Conservation (phyloP, 1,284 basidiomycete species). For the Austroboletus niveus region DNA sequence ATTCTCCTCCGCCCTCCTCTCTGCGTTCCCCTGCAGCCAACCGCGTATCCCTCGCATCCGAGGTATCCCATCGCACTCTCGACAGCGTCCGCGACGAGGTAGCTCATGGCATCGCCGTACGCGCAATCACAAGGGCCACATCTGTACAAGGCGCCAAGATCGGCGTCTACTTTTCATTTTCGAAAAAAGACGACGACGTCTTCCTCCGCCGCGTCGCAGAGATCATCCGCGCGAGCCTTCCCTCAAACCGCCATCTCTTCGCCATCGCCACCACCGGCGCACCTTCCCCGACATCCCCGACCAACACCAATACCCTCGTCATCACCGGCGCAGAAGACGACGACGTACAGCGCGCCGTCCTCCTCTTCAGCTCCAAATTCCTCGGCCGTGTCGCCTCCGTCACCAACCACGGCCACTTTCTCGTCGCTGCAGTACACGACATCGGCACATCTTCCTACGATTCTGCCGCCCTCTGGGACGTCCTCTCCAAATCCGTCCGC, state of each 20-base stretch:
- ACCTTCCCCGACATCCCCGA: constrained; percentile 20
- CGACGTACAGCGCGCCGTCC: constrained; percentile 59
- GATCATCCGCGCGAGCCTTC: constrained; percentile 40
- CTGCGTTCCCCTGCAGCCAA: too few species aligned
- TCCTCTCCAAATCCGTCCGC: constrained; percentile 57
- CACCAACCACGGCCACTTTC: constrained; percentile 37
- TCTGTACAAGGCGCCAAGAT: constrained; percentile 41
- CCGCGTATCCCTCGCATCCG: not conserved
- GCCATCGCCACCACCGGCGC: constrained; percentile 49
- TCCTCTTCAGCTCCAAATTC: constrained; percentile 63
- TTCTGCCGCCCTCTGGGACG: constrained; percentile 61
- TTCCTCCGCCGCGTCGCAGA: constrained; percentile 48
- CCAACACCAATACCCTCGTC: constrained; percentile 44
- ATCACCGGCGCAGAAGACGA: constrained; percentile 54
- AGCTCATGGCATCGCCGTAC: constrained; percentile 56
- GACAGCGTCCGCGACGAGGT: constrained; percentile 62
- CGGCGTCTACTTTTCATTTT: constrained; percentile 51
- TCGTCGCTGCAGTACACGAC: constrained; percentile 50
- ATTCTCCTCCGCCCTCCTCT: not conserved
- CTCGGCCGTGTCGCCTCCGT: constrained; percentile 48
- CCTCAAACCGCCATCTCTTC: constrained; percentile 50
- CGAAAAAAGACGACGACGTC: constrained; percentile 47
- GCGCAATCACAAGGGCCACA: constrained; percentile 46
- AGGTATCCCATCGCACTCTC: constrained; percentile 41
- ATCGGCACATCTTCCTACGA: constrained; percentile 55